Evolutionary conservation across 371 early-diverging fungal genomes (phyloP), one percentile per base, ranked within the genome.

Genomic region (Haplosporangium sp.): DNA sequence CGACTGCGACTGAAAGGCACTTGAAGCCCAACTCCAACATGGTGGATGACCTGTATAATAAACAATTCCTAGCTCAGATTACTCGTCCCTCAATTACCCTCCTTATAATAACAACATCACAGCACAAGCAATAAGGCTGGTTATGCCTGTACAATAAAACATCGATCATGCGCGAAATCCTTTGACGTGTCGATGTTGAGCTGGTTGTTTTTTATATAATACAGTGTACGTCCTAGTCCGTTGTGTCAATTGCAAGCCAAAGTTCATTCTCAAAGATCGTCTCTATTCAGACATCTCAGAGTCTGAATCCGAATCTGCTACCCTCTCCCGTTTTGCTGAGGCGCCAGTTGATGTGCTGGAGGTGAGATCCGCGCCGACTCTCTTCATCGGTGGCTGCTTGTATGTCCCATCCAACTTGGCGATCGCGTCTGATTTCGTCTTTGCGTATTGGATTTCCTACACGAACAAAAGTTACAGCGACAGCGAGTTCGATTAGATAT

Each of bases 371-470:
- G 63, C 58, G 13, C 63, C 70, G 4, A 59, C 36, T 18, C 58
- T 75, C 62, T 65, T 75, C 70, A 75, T 57, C 1, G 76, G 76
- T 20, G 70, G 59, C 52, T 51, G 66, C 58, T 58, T 69, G 50
- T 62, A 75, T 2, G 76, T 89, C 18, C 93, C 94, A 64, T 94
- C 94, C 55, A 87, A 64, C 64, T 90, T 85, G 55, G 90, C 89
- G n/a, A 94, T 85, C 6, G 88, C 93, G 58, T 93, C 85, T 62
- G 94, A 93, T 74, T 90, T 93, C 16, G 88, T 81, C 81, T 90
- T 92, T 62, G 91, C 91, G 69, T 93, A 95, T 62, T 88, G 86
- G 40, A 95, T 91, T 80, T 86, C 89, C 95, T 94, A 40, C 41
- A 41, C 5, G 23, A 23, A 12, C 5, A 42, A 16, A 58, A 47